Evolutionary conservation across 345 rosid species (phyloP).

Genomic region (Luvunga scandens): DNA sequence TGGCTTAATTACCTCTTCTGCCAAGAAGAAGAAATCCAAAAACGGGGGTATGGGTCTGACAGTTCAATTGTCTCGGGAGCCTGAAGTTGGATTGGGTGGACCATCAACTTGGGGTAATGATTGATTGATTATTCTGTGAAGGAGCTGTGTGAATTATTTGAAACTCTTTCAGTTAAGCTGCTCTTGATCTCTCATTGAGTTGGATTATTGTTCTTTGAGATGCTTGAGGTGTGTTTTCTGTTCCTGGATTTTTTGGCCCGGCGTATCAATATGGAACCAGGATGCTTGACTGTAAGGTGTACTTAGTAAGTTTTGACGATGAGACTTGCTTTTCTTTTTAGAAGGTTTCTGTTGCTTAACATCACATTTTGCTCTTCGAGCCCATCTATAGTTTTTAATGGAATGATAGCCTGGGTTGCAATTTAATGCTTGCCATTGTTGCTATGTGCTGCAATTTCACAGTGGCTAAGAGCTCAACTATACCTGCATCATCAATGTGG

Average conservation of each 20-base stretch:
- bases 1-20: slow-evolving; percentile 28
- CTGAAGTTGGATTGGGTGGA: slow-evolving; percentile 82
- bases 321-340: background rate
- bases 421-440: background rate
- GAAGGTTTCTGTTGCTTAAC: background rate
- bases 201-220: background rate
- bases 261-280: too few relatives aligned
- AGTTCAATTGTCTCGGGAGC: slow-evolving; percentile 26
- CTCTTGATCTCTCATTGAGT: background rate
- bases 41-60: slow-evolving; percentile 24
- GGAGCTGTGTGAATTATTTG: background rate
- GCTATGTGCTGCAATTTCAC: background rate
- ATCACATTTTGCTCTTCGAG: background rate
- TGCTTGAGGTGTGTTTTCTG: background rate
- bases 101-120: slow-evolving; percentile 65
- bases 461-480: background rate
- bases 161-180: background rate
- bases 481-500: background rate
- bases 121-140: background rate
- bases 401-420: background rate
- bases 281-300: background rate
- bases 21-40: slow-evolving; percentile 52
- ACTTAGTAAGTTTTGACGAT: background rate
- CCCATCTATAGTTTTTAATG: background rate
- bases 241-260: too few relatives aligned